A percentile compares a stretch with the other conserved stretches of the same genome.
phyloP scores from a whole-genome alignment of 192 early-diverging fungal species.

The Entophlyctis luteolus region DNA sequence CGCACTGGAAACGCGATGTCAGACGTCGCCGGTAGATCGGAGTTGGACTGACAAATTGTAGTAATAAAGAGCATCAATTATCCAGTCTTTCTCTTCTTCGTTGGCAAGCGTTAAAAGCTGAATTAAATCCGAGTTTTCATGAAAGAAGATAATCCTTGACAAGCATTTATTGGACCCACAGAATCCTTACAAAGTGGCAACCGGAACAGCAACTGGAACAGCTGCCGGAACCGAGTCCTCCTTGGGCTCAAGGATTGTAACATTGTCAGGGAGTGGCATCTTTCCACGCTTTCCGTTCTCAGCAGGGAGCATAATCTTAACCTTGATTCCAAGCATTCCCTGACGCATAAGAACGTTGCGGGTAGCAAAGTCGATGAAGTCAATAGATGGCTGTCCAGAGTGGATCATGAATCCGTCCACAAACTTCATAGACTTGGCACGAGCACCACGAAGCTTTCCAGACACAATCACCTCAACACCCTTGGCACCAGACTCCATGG shows the following conservation, averaged over 20 bases:
- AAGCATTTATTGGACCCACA: no score
- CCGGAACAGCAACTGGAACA: conserved; percentile 39
- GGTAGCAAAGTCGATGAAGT: conserved; percentile 92
- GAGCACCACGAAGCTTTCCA: conserved; percentile 98
- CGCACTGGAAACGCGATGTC: no score
- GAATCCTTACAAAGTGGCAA: conserved; percentile 30
- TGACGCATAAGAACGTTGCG: conserved; percentile 97
- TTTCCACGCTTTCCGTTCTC: conserved; percentile 92
- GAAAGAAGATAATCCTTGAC: not conserved
- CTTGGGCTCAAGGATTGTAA: conserved; percentile 91
- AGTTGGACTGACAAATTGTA: no score
- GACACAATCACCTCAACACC: conserved; percentile 98
- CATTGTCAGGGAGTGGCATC: conserved; percentile 90
- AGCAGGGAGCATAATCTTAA: conserved; percentile 98
- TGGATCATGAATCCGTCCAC: conserved; percentile 99
- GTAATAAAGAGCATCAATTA: not conserved
- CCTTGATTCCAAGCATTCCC: conserved; percentile 99
- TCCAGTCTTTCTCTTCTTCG: not conserved
- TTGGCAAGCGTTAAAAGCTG: not conserved
- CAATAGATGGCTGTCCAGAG: conserved; percentile 96
- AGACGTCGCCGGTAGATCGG: no score
- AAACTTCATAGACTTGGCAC: conserved; percentile 99
- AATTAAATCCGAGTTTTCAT: not conserved
- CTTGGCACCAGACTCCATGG: conserved; percentile 99
- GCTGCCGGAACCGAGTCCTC: conserved; percentile 58